Conservation (phyloP, 352 stramenopile species). For the Stephanocyclus meneghinianus region DNA sequence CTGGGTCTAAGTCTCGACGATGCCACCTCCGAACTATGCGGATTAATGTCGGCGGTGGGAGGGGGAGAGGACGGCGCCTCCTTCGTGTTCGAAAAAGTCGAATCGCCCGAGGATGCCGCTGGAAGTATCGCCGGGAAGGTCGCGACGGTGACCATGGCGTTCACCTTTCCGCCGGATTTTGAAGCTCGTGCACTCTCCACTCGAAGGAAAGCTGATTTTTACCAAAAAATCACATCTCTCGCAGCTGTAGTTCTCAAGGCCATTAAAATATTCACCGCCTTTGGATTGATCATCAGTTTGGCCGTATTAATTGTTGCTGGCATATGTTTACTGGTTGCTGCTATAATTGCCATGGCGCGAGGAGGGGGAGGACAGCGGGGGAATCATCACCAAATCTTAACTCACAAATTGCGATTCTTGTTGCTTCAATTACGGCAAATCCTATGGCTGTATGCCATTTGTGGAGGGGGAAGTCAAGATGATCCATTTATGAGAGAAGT, state of each 20-base stretch:
- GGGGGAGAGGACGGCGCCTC: conserved; percentile 57
- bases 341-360: conserved; percentile 60
- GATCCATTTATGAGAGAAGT: conserved; percentile 75
- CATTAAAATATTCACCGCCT: conserved; percentile 69
- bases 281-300: conserved; percentile 75
- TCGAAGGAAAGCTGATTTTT: conserved; percentile 41
- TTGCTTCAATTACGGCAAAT: conserved; percentile 71
- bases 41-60: conserved; percentile 68
- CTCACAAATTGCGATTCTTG: conserved; percentile 56
- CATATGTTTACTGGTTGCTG: conserved; percentile 62
- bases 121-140: too few species aligned
- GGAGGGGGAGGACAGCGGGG: conserved; percentile 19
- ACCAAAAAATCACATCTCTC: conserved; percentile 25
- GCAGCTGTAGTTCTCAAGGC: conserved; percentile 39
- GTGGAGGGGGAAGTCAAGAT: conserved; percentile 47
- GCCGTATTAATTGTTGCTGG: conserved; percentile 63
- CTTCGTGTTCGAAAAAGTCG: conserved; percentile 68
- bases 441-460: conserved; percentile 77
- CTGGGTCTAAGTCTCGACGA: conserved; percentile 72
- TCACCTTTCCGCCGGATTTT: conserved; percentile 78
- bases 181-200: conserved; percentile 29
- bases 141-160: conserved; percentile 61
- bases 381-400: conserved; percentile 30
- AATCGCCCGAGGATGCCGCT: not conserved
- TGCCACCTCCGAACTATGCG: conserved; percentile 72